Evolutionary conservation across 2,329 filamentous ascomycete genomes (phyloP), one percentile per base, ranked within the genome.

Genomic region (Microsporum canis): DNA sequence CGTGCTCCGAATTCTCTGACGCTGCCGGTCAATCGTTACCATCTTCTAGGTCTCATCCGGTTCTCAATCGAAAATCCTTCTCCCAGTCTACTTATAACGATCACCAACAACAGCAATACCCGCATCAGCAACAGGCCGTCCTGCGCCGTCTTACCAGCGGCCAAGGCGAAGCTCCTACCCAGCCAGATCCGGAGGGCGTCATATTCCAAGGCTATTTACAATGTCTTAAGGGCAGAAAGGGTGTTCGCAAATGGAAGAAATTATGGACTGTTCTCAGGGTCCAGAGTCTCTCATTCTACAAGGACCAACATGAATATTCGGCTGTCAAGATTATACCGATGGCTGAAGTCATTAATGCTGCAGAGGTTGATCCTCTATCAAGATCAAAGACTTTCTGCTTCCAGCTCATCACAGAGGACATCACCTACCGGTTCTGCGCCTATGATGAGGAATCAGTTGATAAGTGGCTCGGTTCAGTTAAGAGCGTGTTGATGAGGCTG

Each of bases 381-480:
- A 87, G 83, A 69, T 94, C 85, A 67, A 96, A 96, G 77, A 82
- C 81, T 55, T 85, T 88, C 71, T 97, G 94, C 73, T 80, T 97
- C 71, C 92, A 97, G 74, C 82, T 97, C 68, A 96, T 99, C 69
- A 89, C 88, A 39, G 92, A 96, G 68, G 92, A 97, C 71, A 94
- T 90, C 75, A 88, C 83, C 60, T 89, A 87, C 68, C 83, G 86
- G 34, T 88, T 94, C 65, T 89, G 87, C 70, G 84, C 91, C 0
- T 79, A 83, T 23, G 85, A 89, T 68, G 94, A 99, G 72, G 90
- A 96, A 68, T 80, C 82, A 1, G 77, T 97, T 61, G 85, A 91
- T 43, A 87, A 87, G 65, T 95, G 90, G 77, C 80, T 99, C 0
- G 94, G 92, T 1, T 89, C 91, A 0, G 85, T 96, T 76, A 97